Base-by-base conservation (phyloP, 768 basidiomycete genomes). In the Kwoniella heveanensis region DNA sequence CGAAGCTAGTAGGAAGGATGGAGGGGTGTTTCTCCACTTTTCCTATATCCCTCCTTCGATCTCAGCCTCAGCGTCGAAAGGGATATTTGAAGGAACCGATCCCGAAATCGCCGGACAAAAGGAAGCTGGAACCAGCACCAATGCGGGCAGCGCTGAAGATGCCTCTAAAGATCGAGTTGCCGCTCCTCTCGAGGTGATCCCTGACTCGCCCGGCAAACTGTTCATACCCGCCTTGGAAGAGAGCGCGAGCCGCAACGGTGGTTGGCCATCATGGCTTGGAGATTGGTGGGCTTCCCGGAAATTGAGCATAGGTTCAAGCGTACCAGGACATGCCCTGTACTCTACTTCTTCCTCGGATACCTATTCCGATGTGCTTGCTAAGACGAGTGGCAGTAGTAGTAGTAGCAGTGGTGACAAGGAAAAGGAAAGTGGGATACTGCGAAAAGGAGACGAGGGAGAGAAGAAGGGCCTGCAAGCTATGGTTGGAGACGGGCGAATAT, bases 1-100 rank as follows among this genome's bases (percentile, higher is more conserved):
- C 62, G 79, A 80, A 61, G 68, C 78, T 24, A 68, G 72, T 30
- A 51, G 73, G 19, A 73, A 70, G 55, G 71, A 72, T 49, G 76
- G 77, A 29, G 79, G 79, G 15, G 74, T 80, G 7, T 78, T 80
- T 51, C 62, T 78, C 51, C 75, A 80, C 57, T 80, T 74, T 52
- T 70, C 69, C 4, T 80, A 77, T 57, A 54, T 80, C 46, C 77
- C 77, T 7, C 76, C 74, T 9, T 27, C 51, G 2, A 17, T 25
- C 24, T 17, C 17, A 4, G 9, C 26, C 13, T 15, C 39, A 21
- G 44, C 13, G 21, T 25, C 52, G 24, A n/a, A n/a, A n/a, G n/a
- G n/a, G n/a, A n/a, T n/a, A n/a, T n/a, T n/a, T n/a, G n/a, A n/a
- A n/a, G n/a, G n/a, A n/a, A n/a, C n/a, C n/a, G n/a, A n/a, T n/a